These are phyloP conservation scores for Trypanosoma conorhini DNA, from an alignment of 208 protist species.

Conservation along the genomic window DNA sequence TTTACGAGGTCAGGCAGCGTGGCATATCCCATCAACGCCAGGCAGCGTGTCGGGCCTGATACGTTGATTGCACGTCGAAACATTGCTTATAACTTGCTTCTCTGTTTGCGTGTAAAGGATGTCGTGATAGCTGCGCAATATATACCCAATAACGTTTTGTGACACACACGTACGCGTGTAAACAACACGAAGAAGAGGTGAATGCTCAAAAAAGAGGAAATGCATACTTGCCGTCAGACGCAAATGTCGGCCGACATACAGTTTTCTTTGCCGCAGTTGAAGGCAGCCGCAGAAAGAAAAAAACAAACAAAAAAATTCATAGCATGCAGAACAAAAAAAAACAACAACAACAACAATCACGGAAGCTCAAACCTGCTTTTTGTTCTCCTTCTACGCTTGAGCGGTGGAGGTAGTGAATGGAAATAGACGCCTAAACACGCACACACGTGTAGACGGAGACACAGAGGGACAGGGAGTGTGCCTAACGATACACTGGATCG, in stretches of 20 bases:
- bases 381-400: not conserved
- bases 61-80: constrained; percentile 26
- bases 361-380: too few species aligned
- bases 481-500: constrained; percentile 86
- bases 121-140: not conserved
- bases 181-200: too few species aligned
- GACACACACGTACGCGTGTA: not conserved
- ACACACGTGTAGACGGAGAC: constrained; percentile 4
- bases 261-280: not conserved
- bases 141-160: not conserved
- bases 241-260: not conserved
- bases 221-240: too few species aligned
- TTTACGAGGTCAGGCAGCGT: constrained; percentile 61
- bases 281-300: too few species aligned
- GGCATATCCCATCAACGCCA: constrained; percentile 31
- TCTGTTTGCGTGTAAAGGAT: not conserved
- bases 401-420: constrained; percentile 5
- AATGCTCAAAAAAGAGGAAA: too few species aligned
- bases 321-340: too few species aligned
- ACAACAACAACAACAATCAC: too few species aligned
- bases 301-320: too few species aligned
- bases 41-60: constrained; percentile 7
- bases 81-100: constrained; percentile 12
- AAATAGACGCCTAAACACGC: constrained; percentile 7
- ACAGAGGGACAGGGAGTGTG: not conserved